These are phyloP conservation scores for Limtongozyma cylindracea DNA, from an alignment of 805 yeast genomes.

Conservation along the genomic window DNA sequence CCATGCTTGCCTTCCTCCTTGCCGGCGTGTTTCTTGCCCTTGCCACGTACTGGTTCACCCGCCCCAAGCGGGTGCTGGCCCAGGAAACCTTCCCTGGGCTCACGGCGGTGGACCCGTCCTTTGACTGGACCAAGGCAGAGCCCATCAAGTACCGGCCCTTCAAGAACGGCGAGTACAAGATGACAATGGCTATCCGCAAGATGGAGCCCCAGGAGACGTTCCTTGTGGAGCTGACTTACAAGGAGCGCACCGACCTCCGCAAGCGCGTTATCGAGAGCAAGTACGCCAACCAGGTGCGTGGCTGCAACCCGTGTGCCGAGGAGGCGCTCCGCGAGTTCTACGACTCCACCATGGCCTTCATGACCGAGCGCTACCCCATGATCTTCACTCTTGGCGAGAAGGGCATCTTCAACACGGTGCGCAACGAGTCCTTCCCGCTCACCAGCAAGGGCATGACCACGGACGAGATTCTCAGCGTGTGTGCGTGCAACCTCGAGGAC, in stretches of 20 bases:
- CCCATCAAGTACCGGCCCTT: constrained; percentile 13
- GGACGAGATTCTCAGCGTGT: constrained; percentile 3
- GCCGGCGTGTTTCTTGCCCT: no score
- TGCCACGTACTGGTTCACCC: no score
- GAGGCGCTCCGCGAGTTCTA: constrained; percentile 24
- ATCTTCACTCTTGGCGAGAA: constrained; percentile 12
- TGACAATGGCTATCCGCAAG: constrained; percentile 10
- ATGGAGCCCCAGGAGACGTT: constrained; percentile 25
- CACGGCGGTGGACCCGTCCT: constrained; percentile 1
- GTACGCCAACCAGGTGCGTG: constrained; percentile 5
- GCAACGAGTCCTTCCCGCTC: constrained; percentile 12
- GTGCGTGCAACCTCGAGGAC: constrained; percentile 25
- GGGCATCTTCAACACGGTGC: constrained; percentile 12
- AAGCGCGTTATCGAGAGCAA: constrained; percentile 7
- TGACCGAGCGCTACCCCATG: constrained; percentile 24
- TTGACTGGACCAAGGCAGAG: constrained; percentile 15
- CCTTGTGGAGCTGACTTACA: constrained; percentile 33
- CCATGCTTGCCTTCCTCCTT: no score
- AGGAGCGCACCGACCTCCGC: constrained; percentile 15
- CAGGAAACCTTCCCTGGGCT: no score
- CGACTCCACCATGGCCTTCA: constrained; percentile 11
- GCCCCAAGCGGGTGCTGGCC: no score
- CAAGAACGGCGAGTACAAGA: constrained; percentile 9
- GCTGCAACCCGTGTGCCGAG: constrained; percentile 5
- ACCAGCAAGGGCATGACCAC: constrained; percentile 2